A percentile compares a stretch with the other conserved stretches of the same genome.
phyloP scores from a whole-genome alignment of 805 yeast species.

The Zygosaccharomyces lentus region DNA sequence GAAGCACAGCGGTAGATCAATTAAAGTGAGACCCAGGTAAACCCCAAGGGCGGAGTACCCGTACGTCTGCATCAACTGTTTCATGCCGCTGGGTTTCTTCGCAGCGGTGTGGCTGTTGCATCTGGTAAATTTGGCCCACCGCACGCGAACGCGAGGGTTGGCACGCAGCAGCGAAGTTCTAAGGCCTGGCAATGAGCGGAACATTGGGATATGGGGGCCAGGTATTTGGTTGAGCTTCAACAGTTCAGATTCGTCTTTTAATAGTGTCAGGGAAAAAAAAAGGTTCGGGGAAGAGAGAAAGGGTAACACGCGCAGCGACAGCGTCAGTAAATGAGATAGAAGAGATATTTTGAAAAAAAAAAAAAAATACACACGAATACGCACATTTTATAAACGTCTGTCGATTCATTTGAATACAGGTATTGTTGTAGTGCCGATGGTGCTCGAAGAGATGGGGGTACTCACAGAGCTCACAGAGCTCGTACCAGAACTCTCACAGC shows the following conservation, averaged over 20 bases:
- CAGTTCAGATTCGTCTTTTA: background rate
- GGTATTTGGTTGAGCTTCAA: background rate
- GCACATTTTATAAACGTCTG: background rate
- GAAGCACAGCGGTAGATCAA: slow-evolving; percentile 84
- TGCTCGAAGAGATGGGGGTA: background rate
- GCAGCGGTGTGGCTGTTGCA: slow-evolving; percentile 9
- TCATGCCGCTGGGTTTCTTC: slow-evolving; percentile 37
- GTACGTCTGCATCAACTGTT: slow-evolving; percentile 72
- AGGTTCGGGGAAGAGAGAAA: background rate
- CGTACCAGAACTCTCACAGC: slow-evolving; percentile 16
- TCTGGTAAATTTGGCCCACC: slow-evolving; percentile 1
- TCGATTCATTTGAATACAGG: background rate
- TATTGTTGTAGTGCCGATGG: slow-evolving; percentile 1
- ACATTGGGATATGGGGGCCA: background rate
- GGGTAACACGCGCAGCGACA: slow-evolving; percentile 1
- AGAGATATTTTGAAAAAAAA: background rate
- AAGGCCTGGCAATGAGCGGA: slow-evolving; percentile 1
- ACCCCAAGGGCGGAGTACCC: slow-evolving; percentile 91
- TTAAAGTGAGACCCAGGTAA: slow-evolving; percentile 62
- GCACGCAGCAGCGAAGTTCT: slow-evolving; percentile 4
- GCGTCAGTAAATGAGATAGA: background rate
- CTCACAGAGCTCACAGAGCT: background rate
- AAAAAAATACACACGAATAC: background rate
- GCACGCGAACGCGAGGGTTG: slow-evolving; percentile 1
- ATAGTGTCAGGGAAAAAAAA: background rate